Evolutionary conservation across 2,329 filamentous ascomycete genomes (phyloP), one percentile per base, ranked within the genome.

Genomic region (Arthrobotrys iridis): DNA sequence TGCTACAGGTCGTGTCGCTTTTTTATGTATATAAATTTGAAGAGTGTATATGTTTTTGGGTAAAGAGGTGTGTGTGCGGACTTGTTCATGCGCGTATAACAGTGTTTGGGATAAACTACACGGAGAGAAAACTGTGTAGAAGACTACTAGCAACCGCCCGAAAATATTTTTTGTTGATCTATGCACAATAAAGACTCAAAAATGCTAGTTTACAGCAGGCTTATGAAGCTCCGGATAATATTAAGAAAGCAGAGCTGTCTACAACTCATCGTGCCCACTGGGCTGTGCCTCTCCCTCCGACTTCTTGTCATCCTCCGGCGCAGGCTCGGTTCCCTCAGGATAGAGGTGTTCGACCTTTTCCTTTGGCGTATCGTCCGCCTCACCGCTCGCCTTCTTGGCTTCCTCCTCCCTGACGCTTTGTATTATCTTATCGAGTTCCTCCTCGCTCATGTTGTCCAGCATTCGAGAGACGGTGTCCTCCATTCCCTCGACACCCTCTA

Each of bases 381-480:
- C 77, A 18, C 70, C 68, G 30, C 65, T 15, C 41, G 57, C 66
- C 35, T 73, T 68, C 63, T 48, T 37, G 11, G 33, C 58, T n/a
- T 55, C 62, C 5, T 67, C 62, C 28, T 64, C 30, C 5, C 41
- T 13, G 15, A 52, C 4, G 20, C 45, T 55, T 35, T 75, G 28
- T n/a, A 77, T 52, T 68, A 77, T 75, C 52, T 68, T 71, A 11
- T 76, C 55, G 8, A 73, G 22, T 22, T 75, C 55, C 22, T 75
- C 71, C 13, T 68, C 63, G 24, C 55, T 55, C 63, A 75, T 68
- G 2, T 46, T 26, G 83, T 96, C 0, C 93, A 97, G 80, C 96
- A 95, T 78, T 83, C 96, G 0, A 93, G 93, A 0, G 93, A 98
- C 79, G 88, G 88, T 0, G 84, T 96, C 1, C 84, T 97, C 35